Evolutionary conservation across 139 green algal species (phyloP).

Genomic region (Tetratostichococcus sp.): DNA sequence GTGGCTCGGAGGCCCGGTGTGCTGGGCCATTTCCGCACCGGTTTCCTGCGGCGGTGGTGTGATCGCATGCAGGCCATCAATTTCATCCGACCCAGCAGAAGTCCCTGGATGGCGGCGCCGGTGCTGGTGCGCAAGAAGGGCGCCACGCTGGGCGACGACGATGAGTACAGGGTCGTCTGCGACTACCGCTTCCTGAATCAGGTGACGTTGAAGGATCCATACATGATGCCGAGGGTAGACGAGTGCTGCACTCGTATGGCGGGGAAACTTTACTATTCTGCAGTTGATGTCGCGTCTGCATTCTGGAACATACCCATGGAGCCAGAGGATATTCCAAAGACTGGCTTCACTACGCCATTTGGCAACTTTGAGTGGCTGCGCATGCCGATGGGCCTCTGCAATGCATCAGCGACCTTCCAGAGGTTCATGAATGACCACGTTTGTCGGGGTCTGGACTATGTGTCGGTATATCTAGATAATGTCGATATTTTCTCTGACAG

Average conservation of each 20-base stretch:
- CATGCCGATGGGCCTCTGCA: constrained; percentile 9
- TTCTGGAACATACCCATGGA: background rate
- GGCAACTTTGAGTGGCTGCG: background rate
- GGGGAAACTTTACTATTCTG: background rate
- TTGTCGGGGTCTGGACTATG: background rate
- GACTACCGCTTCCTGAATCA: background rate
- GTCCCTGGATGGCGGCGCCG: too few species aligned
- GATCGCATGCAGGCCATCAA: background rate
- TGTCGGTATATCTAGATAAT: constrained; percentile 24
- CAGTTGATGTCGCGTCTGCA: background rate
- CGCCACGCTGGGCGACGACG: too few species aligned
- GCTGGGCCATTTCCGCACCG: background rate
- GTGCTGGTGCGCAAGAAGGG: too few species aligned
- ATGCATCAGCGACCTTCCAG: constrained; percentile 17
- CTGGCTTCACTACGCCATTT: background rate
- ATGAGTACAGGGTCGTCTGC: too few species aligned
- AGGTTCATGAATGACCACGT: constrained; percentile 19
- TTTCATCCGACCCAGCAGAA: background rate
- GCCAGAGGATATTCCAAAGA: background rate
- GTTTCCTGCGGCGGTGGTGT: background rate
- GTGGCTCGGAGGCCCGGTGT: background rate
- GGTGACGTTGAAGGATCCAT: background rate
- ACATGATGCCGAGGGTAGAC: too few species aligned
- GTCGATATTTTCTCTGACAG: constrained; percentile 4
- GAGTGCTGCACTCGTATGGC: too few species aligned